Base-by-base conservation (phyloP, 2,329 filamentous ascomycete species). In the Aspergillus nomiae region DNA sequence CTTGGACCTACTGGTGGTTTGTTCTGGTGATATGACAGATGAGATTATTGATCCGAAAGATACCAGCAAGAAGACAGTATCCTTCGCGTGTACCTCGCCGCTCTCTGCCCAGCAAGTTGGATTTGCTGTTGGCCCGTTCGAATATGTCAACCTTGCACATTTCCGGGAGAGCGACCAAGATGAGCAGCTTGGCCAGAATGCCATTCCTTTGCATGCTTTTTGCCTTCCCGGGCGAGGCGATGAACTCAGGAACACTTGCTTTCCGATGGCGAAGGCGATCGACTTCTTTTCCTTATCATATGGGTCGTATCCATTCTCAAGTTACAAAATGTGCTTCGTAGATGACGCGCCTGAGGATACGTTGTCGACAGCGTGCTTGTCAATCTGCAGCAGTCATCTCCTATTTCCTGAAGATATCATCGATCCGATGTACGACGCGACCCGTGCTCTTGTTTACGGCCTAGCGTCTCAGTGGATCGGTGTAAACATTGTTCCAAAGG, bases 381-480 rank as follows among this genome's bases (percentile, higher is more conserved):
- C 94, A 0, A 87, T 99, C 36, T 93, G 93, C 79, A 98, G 92
- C 80, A 94, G 86, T 56, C 88, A 92, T 48, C 82, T 99, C 1
- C 86, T 99, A 0, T 96, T 92, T 71, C 91, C 92, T 0, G 89
- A 92, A 67, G 89, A 92, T 36, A 87, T 98, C 41, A 89, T 96
- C 69, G 94, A 99, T 71, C 89, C 89, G 0, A 89, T 97, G 70
- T 88, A 95, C 69, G 88, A 92, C 34, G 90, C 91, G 12, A 96
- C 92, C 4, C 87, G 93, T 64, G 89, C 87, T 59, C 81, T 99
- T 24, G 90, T 96, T 10, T 90, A 95, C 74, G 89, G 93, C 1
- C 83, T 98, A 55, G 92, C 95, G 12, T 92, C 89, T 63, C 95
- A 99, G 76, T 99, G 94, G 91, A 92, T 95, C 67, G 95, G 95